Evolutionary conservation across 2,329 filamentous ascomycete genomes (phyloP), one percentile per base, ranked within the genome.

Genomic region (Aureobasidium mangrovei): DNA sequence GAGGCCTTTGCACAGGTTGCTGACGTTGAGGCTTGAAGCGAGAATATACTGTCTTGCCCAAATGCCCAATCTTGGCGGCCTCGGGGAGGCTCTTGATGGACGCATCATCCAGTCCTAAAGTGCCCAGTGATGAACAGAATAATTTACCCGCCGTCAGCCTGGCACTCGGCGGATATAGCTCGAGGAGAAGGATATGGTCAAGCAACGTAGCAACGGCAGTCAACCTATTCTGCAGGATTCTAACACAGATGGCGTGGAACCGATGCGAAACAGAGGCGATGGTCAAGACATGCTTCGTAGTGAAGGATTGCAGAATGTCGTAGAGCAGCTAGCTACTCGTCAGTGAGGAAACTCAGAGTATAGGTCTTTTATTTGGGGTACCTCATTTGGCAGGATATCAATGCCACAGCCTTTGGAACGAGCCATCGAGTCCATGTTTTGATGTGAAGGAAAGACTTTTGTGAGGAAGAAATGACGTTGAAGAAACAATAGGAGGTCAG

Each of bases 101-200:
- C 12, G 65, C 44, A 26, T 70, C 66, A 51, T 74, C 71, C n/a
- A 88, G 70, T 2, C 77, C 77, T 59, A 82, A 74, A 1, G 84
- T 88, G 31, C 79, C 81, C 8, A 84, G 72, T 58, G 85, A 85
- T 42, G 81, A 74, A 68, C 87, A 91, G 64, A 79, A 78, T 9
- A 89, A 75, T 53, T 82, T 83, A 0, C 86, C 84, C 24, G 85
- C 83, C 4, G 78, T 83, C 47, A 85, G 74, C 67, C 83, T 84
- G 27, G 78, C 82, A 58, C 76, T 81, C 0, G 87, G 88, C 59
- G 86, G 86, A 64, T 86, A 91, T 66, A 85, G 88, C 70, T 91
- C 86, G 40, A 94, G 79, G 36, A 91, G 80, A 38, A 93, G 70
- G 53, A 83, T 79, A 63, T 88, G 80, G 36, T 81, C 77, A 36